Evolutionary conservation across 2,329 filamentous ascomycete genomes (phyloP).

Genomic region (Hypomyces rosellus): DNA sequence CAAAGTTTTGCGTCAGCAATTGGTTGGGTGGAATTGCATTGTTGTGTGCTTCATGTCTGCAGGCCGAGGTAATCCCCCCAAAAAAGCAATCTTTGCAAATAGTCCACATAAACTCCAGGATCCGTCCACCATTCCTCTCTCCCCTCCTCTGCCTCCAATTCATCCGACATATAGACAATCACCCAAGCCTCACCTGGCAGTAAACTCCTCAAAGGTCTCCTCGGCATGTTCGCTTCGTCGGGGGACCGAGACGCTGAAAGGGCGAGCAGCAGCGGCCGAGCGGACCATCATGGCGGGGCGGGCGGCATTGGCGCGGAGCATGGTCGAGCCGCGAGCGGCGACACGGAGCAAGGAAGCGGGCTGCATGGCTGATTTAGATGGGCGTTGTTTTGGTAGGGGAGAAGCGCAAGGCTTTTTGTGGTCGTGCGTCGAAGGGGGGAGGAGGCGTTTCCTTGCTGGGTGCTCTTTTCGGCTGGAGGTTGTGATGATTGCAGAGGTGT

Average conservation of each 20-base stretch:
- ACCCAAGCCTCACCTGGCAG: constrained; percentile 69
- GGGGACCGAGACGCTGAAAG: constrained; percentile 58
- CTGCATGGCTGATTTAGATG: constrained; percentile 44
- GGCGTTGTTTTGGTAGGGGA: constrained; percentile 13
- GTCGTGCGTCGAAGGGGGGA: constrained; percentile 16
- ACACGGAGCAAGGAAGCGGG: constrained; percentile 64
- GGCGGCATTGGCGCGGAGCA: constrained; percentile 58
- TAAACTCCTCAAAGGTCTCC: constrained; percentile 99
- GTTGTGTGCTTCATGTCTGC: constrained; percentile 1
- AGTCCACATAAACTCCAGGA: not conserved
- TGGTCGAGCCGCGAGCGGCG: constrained; percentile 60
- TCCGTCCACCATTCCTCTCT: not conserved
- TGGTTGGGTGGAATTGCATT: constrained; percentile 11
- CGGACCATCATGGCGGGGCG: constrained; percentile 52
- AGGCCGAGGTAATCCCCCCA: not conserved
- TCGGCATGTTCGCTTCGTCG: constrained; percentile 65
- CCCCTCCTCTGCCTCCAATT: not conserved
- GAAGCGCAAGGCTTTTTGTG: constrained; percentile 7
- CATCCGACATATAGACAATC: not conserved
- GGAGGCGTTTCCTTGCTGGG: not conserved
- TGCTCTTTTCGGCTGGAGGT: constrained; percentile 19
- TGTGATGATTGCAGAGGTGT: constrained; percentile 26
- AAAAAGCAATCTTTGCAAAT: not conserved
- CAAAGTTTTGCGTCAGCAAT: constrained; percentile 22
- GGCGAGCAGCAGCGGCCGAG: constrained; percentile 43